Base-by-base conservation (phyloP, 2,329 filamentous ascomycete species). In the Hypoxylon sp. region DNA sequence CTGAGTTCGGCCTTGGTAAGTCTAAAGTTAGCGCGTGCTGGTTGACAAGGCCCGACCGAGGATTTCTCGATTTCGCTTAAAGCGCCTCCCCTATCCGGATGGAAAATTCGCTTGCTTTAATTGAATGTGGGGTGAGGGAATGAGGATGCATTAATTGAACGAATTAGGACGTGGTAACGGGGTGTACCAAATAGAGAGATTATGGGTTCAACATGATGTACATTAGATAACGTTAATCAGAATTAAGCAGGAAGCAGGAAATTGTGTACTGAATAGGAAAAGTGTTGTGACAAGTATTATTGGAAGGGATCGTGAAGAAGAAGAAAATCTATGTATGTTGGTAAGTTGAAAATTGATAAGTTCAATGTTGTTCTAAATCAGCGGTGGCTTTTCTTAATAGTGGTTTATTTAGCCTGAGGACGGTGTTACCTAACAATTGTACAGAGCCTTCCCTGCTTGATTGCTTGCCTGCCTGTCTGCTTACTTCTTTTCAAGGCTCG, bases 41-140 rank as follows among this genome's bases (percentile, higher is more conserved):
- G 13, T 5, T 15, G 32, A 46, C 37, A 53, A 53, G 45, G 27
- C 32, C 32, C 36, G 55, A 32, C 16, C 26, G 38, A 44, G n/a
- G n/a, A 26, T 36, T 15, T 27, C 44, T 58, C 47, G 44, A 55
- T 52, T 36, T 32, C 48, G 13, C 37, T 47, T 6, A 9, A 48
- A 42, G 38, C 19, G 37, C 36, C 35, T 55, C 55, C 55, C 55
- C 51, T 58, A 52, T 58, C 43, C 25, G 50, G 51, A 45, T 41
- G 36, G 38, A 45, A 49, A 40, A 51, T 34, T 55, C 27, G 43
- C 30, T 52, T 49, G 42, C 13, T 55, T 58, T 51, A 58, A 58
- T 58, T 58, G 43, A 51, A 55, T 58, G 55, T 55, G 55, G 51
- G 47, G 55, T 31, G 51, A 36, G 42, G 47, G 41, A 46, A 42